Evolutionary conservation across 1,139 yeast species (phyloP).

Genomic region (Scheffersomyces illinoinensis): DNA sequence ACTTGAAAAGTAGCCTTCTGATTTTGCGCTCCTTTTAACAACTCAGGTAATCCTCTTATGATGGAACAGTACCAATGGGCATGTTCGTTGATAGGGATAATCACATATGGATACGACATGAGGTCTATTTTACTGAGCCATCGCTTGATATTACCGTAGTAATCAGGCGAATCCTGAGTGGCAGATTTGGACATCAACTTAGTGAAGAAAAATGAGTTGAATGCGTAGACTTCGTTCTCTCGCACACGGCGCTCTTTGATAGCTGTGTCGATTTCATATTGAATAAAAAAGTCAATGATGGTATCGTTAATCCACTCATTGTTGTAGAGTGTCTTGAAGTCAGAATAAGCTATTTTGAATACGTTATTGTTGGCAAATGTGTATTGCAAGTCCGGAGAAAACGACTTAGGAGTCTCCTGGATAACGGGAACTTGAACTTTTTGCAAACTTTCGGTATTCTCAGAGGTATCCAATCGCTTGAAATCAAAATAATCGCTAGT

Average conservation of each 20-base stretch:
- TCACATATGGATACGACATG: slow-evolving; percentile 58
- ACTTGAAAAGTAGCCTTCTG: slow-evolving; percentile 7
- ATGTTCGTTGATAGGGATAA: slow-evolving; percentile 80
- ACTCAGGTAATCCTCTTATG: slow-evolving; percentile 47
- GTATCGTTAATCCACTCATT: slow-evolving; percentile 79
- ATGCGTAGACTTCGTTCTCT: slow-evolving; percentile 50
- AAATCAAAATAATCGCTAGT: background rate
- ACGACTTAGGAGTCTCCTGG: slow-evolving; percentile 19
- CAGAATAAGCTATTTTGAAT: slow-evolving; percentile 56
- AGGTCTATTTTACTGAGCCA: slow-evolving; percentile 80
- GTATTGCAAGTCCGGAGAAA: slow-evolving; percentile 54
- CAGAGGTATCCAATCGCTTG: background rate
- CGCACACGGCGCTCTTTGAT: slow-evolving; percentile 18
- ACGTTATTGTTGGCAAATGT: slow-evolving; percentile 47
- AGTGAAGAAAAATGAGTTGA: slow-evolving; percentile 84
- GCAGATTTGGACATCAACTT: slow-evolving; percentile 46
- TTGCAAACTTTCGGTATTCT: background rate
- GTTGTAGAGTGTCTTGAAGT: slow-evolving; percentile 66
- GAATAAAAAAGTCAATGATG: slow-evolving; percentile 69
- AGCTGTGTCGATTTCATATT: slow-evolving; percentile 52
- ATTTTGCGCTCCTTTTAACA: slow-evolving; percentile 19
- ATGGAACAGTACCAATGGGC: slow-evolving; percentile 90
- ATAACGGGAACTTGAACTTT: background rate
- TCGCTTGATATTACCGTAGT: slow-evolving; percentile 65
- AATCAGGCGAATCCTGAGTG: slow-evolving; percentile 23